phyloP scores from a whole-genome alignment of 352 stramenopile species.

The Globisporangium sylvaticum region DNA sequence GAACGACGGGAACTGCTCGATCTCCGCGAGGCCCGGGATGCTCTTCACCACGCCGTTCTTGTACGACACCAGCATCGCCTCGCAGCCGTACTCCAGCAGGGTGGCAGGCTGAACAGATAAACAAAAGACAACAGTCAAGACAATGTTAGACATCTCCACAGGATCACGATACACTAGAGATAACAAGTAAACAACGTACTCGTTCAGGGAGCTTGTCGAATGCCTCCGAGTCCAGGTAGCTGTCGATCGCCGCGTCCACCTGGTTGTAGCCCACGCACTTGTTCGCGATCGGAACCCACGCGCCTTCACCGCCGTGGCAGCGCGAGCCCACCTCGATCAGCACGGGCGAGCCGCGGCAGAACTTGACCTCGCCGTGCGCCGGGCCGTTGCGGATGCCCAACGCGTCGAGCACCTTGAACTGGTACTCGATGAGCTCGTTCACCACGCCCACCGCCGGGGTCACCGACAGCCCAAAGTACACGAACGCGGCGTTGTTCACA shows the following conservation, averaged over 20 bases:
- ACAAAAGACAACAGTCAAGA: not conserved
- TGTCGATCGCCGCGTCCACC: conserved; percentile 88
- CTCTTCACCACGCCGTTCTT: conserved; percentile 90
- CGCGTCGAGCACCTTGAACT: conserved; percentile 68
- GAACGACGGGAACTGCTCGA: conserved; percentile 90
- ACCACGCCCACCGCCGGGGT: conserved; percentile 64
- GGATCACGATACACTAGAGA: not conserved
- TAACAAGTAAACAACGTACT: conserved; percentile 21
- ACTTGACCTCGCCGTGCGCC: conserved; percentile 83
- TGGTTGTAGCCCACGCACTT: conserved; percentile 93
- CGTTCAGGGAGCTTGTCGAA: conserved; percentile 62
- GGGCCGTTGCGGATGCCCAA: conserved; percentile 73
- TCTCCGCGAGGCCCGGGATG: conserved; percentile 87
- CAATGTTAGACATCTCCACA: not conserved
- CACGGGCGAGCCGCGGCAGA: conserved; percentile 81
- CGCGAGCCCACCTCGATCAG: conserved; percentile 95
- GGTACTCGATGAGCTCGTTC: conserved; percentile 81
- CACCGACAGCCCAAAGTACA: conserved; percentile 90
- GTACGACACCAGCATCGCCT: conserved; percentile 93
- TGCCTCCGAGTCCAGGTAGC: conserved; percentile 52
- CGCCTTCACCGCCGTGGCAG: conserved; percentile 94
- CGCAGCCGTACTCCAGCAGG: conserved; percentile 84
- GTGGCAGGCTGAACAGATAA: conserved; percentile 35
- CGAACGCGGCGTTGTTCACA: conserved; percentile 92
- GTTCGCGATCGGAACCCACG: conserved; percentile 90